Conservation (phyloP, 2,329 filamentous ascomycete species). For the Plectosphaerella cucumerina region DNA sequence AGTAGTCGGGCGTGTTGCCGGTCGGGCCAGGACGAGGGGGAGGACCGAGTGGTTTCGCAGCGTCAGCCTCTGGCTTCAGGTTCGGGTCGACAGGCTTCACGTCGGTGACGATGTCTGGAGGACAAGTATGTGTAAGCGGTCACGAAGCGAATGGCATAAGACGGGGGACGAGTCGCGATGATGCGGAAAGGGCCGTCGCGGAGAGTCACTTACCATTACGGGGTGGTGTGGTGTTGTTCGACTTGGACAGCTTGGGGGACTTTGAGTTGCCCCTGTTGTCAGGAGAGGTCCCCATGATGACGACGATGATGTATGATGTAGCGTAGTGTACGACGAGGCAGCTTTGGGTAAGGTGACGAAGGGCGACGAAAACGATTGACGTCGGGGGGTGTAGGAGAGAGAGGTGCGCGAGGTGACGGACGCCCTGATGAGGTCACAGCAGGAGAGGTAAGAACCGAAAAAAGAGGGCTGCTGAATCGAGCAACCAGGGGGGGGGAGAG, state of each 20-base stretch:
- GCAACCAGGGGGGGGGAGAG: background rate
- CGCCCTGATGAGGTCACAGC: conserved; percentile 35
- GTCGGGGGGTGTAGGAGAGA: conserved; percentile 16
- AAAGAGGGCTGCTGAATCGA: conserved; percentile 3
- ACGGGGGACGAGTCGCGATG: conserved; percentile 9
- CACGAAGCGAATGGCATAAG: background rate
- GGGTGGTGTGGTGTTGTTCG: conserved; percentile 32
- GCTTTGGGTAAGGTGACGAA: conserved; percentile 19
- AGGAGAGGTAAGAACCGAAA: conserved; percentile 9
- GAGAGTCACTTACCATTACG: conserved; percentile 32
- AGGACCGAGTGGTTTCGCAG: conserved; percentile 63
- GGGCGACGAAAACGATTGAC: conserved; percentile 19
- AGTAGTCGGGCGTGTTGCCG: conserved; percentile 64
- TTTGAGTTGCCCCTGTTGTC: conserved; percentile 39
- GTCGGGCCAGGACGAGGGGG: conserved; percentile 60
- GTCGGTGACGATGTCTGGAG: conserved; percentile 37
- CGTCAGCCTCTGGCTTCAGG: conserved; percentile 54
- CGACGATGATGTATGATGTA: conserved; percentile 39
- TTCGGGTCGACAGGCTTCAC: conserved; percentile 45
- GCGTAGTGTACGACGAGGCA: conserved; percentile 1
- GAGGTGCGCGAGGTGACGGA: background rate
- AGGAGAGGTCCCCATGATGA: conserved; percentile 45
- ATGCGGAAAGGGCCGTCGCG: conserved; percentile 8
- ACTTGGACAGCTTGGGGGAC: conserved; percentile 39
- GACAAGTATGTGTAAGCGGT: conserved; percentile 16